Evolutionary conservation across 495 filamentous ascomycete species (phyloP).

Genomic region (Opeltia flavorubescens): DNA sequence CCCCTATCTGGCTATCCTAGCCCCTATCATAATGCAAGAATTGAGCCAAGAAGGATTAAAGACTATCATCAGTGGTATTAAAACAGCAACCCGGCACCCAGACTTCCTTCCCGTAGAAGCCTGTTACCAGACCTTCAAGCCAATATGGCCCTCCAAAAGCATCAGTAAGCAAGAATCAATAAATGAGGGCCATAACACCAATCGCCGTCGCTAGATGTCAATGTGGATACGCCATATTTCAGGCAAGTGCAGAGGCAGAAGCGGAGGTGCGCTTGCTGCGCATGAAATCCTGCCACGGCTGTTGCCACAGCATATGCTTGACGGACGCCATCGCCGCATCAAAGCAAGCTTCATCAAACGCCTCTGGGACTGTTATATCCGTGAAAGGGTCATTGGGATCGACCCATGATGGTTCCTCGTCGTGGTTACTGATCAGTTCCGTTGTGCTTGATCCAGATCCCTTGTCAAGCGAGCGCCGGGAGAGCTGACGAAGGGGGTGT

Average conservation of each 20-base stretch:
- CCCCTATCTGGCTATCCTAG: too few relatives aligned
- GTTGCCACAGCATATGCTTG: constrained; percentile 55
- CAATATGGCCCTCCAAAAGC: too few relatives aligned
- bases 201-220: too few relatives aligned
- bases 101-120: too few relatives aligned
- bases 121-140: too few relatives aligned
- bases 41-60: too few relatives aligned
- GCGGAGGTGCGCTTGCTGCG: constrained; percentile 4
- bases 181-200: too few relatives aligned
- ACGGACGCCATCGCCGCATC: constrained; percentile 44
- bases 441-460: neutral
- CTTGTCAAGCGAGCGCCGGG: neutral
- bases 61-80: too few relatives aligned
- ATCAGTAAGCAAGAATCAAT: too few relatives aligned
- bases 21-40: too few relatives aligned
- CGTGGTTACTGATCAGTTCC: constrained; percentile 13
- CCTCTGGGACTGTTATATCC: constrained; percentile 6
- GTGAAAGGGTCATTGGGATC: constrained; percentile 7
- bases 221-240: too few relatives aligned
- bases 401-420: neutral
- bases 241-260: neutral
- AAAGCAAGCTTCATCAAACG: constrained; percentile 40
- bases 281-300: constrained; percentile 41
- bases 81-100: too few relatives aligned
- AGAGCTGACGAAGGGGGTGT: neutral